These are phyloP conservation scores for Bathelium albidoporum DNA, from an alignment of 495 filamentous ascomycete genomes.

Conservation along the genomic window DNA sequence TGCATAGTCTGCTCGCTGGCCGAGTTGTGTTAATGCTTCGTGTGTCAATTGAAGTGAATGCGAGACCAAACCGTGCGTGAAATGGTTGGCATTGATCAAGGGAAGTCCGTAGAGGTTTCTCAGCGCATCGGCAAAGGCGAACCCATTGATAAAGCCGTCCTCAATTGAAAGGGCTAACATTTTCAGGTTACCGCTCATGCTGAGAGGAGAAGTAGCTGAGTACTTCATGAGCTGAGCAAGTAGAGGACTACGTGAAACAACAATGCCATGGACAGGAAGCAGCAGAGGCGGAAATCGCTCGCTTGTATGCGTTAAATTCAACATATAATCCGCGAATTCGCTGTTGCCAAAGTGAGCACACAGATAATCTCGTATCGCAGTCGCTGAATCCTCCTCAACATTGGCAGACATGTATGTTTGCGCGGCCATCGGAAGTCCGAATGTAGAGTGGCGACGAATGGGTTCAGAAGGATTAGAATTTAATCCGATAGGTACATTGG, in stretches of 20 bases:
- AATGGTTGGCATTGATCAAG: slow-evolving; percentile 14
- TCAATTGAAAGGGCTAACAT: slow-evolving; percentile 16
- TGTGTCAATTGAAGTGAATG: slow-evolving; percentile 4
- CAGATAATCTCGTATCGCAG: slow-evolving; percentile 19
- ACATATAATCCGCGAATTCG: slow-evolving; percentile 26
- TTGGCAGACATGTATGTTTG: neutral
- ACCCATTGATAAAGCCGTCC: slow-evolving; percentile 18
- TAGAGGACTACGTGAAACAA: slow-evolving; percentile 24
- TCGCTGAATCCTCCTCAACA: neutral
- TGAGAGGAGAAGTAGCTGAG: neutral
- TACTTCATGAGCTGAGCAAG: slow-evolving; percentile 18
- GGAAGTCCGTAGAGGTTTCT: slow-evolving; percentile 28
- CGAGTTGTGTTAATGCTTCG: slow-evolving; percentile 2
- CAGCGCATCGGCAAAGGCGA: slow-evolving; percentile 22
- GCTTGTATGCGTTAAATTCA: slow-evolving; percentile 19
- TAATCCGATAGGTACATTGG: neutral
- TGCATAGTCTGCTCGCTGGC: slow-evolving; percentile 22
- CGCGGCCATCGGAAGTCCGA: neutral
- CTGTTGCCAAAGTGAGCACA: slow-evolving; percentile 22
- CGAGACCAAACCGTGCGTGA: slow-evolving; percentile 11
- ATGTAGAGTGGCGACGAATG: neutral
- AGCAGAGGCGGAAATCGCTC: slow-evolving; percentile 5
- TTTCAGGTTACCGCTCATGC: slow-evolving; percentile 7
- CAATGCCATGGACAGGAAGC: slow-evolving; percentile 24
- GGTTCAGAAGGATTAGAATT: neutral